Base-by-base conservation (phyloP, 2,329 filamentous ascomycete genomes). In the Trichoderma atroviride region DNA sequence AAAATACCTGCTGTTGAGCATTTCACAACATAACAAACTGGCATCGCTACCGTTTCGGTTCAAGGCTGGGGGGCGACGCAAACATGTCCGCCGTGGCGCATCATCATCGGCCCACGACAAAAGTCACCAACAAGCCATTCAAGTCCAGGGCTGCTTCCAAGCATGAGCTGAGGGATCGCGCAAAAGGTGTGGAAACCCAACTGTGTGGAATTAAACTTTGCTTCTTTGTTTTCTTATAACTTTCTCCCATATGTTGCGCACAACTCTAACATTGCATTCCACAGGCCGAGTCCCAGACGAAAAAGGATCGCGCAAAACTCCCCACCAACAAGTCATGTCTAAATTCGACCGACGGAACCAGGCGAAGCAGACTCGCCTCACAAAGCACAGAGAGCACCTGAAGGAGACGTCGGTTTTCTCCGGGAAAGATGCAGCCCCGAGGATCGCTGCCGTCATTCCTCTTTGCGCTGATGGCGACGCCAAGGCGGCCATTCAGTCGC, bases 301-400 rank as follows among this genome's bases (percentile, higher is more conserved):
- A 77, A 88, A 86, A 75, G 90, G 91, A 71, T 85, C 85, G 75
- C 89, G 95, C 77, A 96, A 93, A 81, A 97, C 95, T 19, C 93
- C 93, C 68, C 93, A 97, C 79, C 96, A 99, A 79, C 93, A 97
- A 83, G 89, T 97, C 82, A 95, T 97, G 92, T 97, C 94, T 70
- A 99, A 98, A 82, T 88, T 99, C 79, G 94, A 97, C 81, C 91
- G 96, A 70, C 90, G 93, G 75, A 98, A 99, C 81, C 93, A 97
- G 83, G 92, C 93, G 74, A 95, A 95, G 81, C 96, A 99, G 84
- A 90, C 91, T 79, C 92, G 95, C 76, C 83, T 92, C 71, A 85
- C 89, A 74, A 97, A 98, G 81, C 89, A 94, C 77, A 90, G 90
- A 77, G 93, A 96, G 75, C 92, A 96, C 77, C 86, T 91, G 59